Evolutionary conservation across 2,329 filamentous ascomycete genomes (phyloP).

Genomic region (Cercospora berteroae): DNA sequence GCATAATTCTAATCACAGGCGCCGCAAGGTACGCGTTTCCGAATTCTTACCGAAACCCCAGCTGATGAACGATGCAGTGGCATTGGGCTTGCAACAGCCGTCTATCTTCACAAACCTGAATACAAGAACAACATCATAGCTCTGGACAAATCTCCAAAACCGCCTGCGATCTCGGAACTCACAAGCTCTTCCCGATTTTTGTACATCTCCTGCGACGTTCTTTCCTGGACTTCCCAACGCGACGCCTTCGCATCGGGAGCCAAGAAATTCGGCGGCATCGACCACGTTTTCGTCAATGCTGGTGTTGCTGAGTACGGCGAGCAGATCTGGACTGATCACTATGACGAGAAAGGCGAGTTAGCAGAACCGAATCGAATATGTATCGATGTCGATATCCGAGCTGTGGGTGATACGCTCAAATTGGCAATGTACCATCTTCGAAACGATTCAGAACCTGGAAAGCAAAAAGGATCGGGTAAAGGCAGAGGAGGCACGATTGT

Average conservation of each 20-base stretch:
- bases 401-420: slow-evolving; percentile 48
- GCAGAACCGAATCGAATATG: slow-evolving; percentile 48
- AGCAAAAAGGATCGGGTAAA: slow-evolving; percentile 30
- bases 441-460: slow-evolving; percentile 29
- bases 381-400: slow-evolving; percentile 49
- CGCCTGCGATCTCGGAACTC: slow-evolving; percentile 22
- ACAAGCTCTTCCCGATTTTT: slow-evolving; percentile 32
- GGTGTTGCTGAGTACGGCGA: slow-evolving; percentile 50
- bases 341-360: slow-evolving; percentile 44
- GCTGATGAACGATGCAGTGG: slow-evolving; percentile 21
- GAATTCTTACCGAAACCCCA: background rate
- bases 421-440: slow-evolving; percentile 50
- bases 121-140: slow-evolving; percentile 33
- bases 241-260: slow-evolving; percentile 45
- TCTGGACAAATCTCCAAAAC: slow-evolving; percentile 28
- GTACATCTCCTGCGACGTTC: slow-evolving; percentile 45
- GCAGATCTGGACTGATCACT: slow-evolving; percentile 50
- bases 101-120: slow-evolving; percentile 30
- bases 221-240: slow-evolving; percentile 47
- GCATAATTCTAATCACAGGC: slow-evolving; percentile 35
- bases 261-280: slow-evolving; percentile 45
- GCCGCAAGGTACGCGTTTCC: slow-evolving; percentile 23
- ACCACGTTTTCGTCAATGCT: slow-evolving; percentile 51
- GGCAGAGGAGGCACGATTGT: slow-evolving; percentile 46
- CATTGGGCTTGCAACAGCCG: slow-evolving; percentile 35